Evolutionary conservation across 2,329 filamentous ascomycete species (phyloP).

Genomic region (Stylonectria norvegica): DNA sequence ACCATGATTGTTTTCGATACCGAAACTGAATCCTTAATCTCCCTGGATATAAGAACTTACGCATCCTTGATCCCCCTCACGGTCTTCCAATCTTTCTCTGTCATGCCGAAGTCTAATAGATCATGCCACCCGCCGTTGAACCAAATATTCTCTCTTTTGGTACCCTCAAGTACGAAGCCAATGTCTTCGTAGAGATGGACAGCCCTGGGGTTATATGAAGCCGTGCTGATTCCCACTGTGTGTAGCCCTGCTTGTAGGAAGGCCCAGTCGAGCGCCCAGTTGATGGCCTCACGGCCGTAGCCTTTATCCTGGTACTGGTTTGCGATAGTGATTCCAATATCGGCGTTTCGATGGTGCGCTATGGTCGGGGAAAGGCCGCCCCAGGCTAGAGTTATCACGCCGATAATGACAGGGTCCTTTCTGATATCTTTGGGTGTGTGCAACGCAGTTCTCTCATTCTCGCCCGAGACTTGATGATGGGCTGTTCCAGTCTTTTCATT

Average conservation of each 20-base stretch:
- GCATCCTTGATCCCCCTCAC: conserved; percentile 13
- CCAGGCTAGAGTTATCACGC: conserved; percentile 14
- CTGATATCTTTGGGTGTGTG: neutral
- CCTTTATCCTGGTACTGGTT: conserved; percentile 36
- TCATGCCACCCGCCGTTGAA: conserved; percentile 42
- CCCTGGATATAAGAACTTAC: no score
- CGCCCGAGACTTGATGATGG: neutral
- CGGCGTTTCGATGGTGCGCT: conserved; percentile 13
- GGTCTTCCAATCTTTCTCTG: conserved; percentile 38
- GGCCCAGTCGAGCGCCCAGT: conserved; percentile 44
- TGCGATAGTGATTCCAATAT: conserved; percentile 36
- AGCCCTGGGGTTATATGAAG: conserved; percentile 42
- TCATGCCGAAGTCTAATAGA: conserved; percentile 34
- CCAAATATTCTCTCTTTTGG: conserved; percentile 40
- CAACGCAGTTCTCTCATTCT: no score
- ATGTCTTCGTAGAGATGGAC: conserved; percentile 40
- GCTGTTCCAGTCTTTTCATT: neutral
- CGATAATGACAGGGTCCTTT: conserved; percentile 9
- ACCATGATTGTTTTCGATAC: no score
- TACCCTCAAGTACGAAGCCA: conserved; percentile 43
- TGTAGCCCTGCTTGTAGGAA: conserved; percentile 44
- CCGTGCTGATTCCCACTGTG: conserved; percentile 37
- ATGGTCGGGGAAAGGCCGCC: conserved; percentile 4
- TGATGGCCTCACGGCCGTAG: conserved; percentile 45
- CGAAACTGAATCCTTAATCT: no score